A percentile compares a stretch with the other conserved stretches of the same genome.
These are phyloP conservation scores for Stephanocyclus meneghinianus DNA, from an alignment of 352 stramenopile genomes.

Conservation along the genomic window DNA sequence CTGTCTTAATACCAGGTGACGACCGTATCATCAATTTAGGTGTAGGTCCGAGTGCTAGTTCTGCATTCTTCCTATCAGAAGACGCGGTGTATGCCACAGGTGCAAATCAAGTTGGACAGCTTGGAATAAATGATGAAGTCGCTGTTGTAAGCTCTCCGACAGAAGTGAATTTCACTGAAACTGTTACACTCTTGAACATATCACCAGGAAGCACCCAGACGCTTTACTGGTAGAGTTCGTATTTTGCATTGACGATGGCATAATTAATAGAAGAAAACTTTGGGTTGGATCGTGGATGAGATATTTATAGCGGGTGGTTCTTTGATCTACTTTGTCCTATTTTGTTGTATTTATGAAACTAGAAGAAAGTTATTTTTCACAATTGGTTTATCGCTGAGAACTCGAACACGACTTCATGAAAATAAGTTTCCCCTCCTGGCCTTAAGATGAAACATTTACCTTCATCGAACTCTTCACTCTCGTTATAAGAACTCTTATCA, in stretches of 20 bases:
- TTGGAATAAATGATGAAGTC: slow-evolving; percentile 45
- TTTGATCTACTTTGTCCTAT: too few relatives aligned
- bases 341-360: not conserved
- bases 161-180: slow-evolving; percentile 31
- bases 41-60: slow-evolving; percentile 20
- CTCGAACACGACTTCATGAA: slow-evolving; percentile 59
- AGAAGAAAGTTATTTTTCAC: not conserved
- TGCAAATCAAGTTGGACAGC: slow-evolving; percentile 45
- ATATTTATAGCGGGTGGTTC: too few relatives aligned
- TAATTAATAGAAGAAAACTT: not conserved
- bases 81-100: slow-evolving; percentile 39
- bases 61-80: slow-evolving; percentile 33
- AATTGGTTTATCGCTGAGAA: slow-evolving; percentile 21
- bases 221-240: slow-evolving; percentile 2
- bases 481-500: not conserved
- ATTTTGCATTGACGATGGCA: slow-evolving; percentile 1
- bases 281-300: not conserved
- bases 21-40: slow-evolving; percentile 11
- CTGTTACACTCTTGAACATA: slow-evolving; percentile 6
- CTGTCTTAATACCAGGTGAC: slow-evolving; percentile 7
- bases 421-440: slow-evolving; percentile 50
- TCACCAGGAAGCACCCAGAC: slow-evolving; percentile 25
- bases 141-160: slow-evolving; percentile 20
- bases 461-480: slow-evolving; percentile 53
- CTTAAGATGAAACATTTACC: slow-evolving; percentile 67